A percentile compares a stretch with the other conserved stretches of the same genome.
Conservation (phyloP, 2,329 filamentous ascomycete genomes). For the Daldinia eschscholtzii region DNA sequence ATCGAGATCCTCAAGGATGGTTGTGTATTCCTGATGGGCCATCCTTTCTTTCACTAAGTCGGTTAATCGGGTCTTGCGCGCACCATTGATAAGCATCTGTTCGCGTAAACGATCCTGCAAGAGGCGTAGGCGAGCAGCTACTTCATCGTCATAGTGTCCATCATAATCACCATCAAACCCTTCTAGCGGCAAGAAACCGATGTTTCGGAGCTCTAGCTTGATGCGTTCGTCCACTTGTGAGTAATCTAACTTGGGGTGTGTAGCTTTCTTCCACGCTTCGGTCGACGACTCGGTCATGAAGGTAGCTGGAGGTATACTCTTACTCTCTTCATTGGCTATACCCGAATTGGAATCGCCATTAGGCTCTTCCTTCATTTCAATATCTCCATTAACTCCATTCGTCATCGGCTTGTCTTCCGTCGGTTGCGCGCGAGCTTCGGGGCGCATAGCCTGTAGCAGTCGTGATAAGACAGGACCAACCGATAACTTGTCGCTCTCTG, state of each 20-base stretch:
- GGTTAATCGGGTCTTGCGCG: constrained; percentile 86
- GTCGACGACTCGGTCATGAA: constrained; percentile 82
- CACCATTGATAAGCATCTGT: constrained; percentile 88
- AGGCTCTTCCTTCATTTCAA: constrained; percentile 67
- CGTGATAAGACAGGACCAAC: constrained; percentile 88
- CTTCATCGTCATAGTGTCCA: constrained; percentile 91
- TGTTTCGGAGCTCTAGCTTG: constrained; percentile 89
- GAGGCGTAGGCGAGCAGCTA: constrained; percentile 87
- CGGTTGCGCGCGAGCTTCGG: constrained; percentile 72
- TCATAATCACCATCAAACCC: constrained; percentile 80
- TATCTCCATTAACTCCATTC: constrained; percentile 61
- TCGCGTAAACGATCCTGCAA: constrained; percentile 86
- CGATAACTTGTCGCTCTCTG: constrained; percentile 89
- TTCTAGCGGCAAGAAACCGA: constrained; percentile 84
- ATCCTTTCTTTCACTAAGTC: constrained; percentile 93
- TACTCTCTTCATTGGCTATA: constrained; percentile 57
- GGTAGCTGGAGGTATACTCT: constrained; percentile 75
- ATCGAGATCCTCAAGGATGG: constrained; percentile 96
- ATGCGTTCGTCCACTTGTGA: constrained; percentile 89
- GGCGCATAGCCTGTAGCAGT: constrained; percentile 82
- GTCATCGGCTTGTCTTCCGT: constrained; percentile 69
- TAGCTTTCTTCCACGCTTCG: constrained; percentile 83
- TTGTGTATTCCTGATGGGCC: constrained; percentile 96
- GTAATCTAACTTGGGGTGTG: constrained; percentile 83
- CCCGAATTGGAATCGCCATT: constrained; percentile 60